Evolutionary conservation across 1,284 basidiomycete genomes (phyloP), one percentile per base, ranked within the genome.

Genomic region (Naganishia cerealis): DNA sequence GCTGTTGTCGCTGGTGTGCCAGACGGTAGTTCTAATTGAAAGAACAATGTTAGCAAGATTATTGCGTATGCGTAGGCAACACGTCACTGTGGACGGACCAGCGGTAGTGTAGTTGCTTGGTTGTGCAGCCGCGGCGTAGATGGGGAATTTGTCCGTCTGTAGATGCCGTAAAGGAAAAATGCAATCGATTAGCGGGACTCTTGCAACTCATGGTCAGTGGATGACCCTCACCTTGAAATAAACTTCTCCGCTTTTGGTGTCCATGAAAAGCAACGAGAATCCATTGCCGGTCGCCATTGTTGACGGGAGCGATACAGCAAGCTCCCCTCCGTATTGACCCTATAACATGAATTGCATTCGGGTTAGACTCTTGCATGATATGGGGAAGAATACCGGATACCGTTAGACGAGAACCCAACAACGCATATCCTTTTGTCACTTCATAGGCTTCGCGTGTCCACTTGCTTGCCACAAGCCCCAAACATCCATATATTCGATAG

Each of bases 241-340:
- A 9, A 79, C 78, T 54, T 75, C 68, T n/a, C 74, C 77, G 68
- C 78, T 75, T 43, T 74, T 71, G 13, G 74, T 78, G 67, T 78
- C 75, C 72, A 77, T 74, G 71, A 81, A 80, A 39, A 79, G 69
- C 39, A 81, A 65, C 5, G 74, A 70, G 70, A 77, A 81, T 13
- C 74, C 75, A 46, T 76, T 74, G 7, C 61, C 75, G 72, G 65
- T 56, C 4, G 63, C 40, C 54, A 56, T 57, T 13, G 26, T 33
- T 7, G 26, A 33, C 13, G 57, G 65, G 13, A 81, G 70, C 63
- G 80, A 77, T 26, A 81, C 73, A 57, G 77, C 78, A 38, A 81
- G 72, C 72, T 78, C 73, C 29, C 80, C 80, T 3, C 80, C 80
- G 57, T 71, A 77, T 69, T 76, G 77, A 48, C 75, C 75, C 59